A percentile compares a stretch with the other conserved stretches of the same genome.
Evolutionary conservation across 2,329 filamentous ascomycete genomes (phyloP).

Genomic region (Sporothrix mexicana): DNA sequence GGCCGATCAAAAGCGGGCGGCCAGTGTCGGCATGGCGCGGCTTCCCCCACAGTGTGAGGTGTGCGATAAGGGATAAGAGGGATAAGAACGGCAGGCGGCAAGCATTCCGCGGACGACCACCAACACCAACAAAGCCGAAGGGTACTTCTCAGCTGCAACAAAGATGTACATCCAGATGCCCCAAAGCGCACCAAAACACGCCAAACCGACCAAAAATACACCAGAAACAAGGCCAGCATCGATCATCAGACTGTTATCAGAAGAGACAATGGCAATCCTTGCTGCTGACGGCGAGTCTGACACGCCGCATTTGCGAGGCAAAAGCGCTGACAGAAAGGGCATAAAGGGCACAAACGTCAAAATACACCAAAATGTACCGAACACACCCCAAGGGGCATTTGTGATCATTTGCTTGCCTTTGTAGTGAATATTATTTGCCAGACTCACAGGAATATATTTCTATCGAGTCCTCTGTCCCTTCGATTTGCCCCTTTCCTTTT

Average conservation of each 20-base stretch:
- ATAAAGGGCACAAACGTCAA: too few species aligned
- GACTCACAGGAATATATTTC: background rate
- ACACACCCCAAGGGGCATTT: background rate
- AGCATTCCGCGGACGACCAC: conserved; percentile 34
- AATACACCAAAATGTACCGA: background rate
- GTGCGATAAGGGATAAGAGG: background rate
- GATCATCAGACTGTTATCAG: conserved; percentile 11
- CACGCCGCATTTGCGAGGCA: background rate
- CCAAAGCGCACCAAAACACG: background rate
- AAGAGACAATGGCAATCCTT: background rate
- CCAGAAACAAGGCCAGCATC: background rate
- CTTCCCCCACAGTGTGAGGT: conserved; percentile 17
- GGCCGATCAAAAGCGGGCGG: conserved; percentile 39
- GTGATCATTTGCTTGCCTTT: background rate
- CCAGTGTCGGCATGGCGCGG: conserved; percentile 42
- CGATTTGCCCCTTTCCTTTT: background rate
- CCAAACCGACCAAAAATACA: background rate
- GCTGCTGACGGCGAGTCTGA: background rate
- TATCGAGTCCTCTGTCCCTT: background rate
- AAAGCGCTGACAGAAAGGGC: background rate
- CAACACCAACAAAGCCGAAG: conserved; percentile 36
- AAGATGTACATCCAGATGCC: background rate
- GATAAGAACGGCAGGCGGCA: conserved; percentile 33
- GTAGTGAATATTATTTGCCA: background rate
- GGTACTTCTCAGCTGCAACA: background rate